A percentile compares a stretch with the other conserved stretches of the same genome.
Conservation (phyloP, 345 rosid genomes). For the Raphanus sativus region DNA sequence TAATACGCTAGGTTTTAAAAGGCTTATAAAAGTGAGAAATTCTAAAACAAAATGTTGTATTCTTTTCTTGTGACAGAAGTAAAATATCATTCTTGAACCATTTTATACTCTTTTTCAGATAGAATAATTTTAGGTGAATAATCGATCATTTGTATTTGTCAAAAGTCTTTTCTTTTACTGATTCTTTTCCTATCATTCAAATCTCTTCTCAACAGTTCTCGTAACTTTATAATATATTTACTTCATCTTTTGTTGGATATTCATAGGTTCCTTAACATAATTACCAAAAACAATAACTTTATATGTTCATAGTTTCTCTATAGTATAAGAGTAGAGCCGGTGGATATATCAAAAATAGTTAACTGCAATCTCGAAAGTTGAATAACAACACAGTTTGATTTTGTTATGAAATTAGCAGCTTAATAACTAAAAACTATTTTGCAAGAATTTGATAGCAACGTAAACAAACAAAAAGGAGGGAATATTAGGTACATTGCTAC, state of each 20-base stretch:
- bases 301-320: background rate
- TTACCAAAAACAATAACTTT: no score
- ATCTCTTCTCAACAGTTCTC: background rate
- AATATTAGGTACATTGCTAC: background rate
- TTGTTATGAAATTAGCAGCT: no score
- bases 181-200: background rate
- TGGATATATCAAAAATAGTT: background rate
- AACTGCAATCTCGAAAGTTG: background rate
- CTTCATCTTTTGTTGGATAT: background rate
- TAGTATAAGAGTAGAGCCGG: background rate
- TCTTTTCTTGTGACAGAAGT: conserved; percentile 19
- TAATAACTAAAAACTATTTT: background rate
- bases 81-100: background rate
- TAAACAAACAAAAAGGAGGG: background rate
- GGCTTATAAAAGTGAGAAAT: background rate
- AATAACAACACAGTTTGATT: background rate
- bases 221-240: background rate
- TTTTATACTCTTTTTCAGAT: background rate
- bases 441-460: background rate
- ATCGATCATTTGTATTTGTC: background rate
- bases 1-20: no score
- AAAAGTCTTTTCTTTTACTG: background rate
- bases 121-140: background rate
- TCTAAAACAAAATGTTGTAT: background rate
- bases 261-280: background rate